Percentiles rank a stretch among this genome's conserved stretches.
These are phyloP conservation scores for Biscogniauxia sp. DNA, from an alignment of 2,329 filamentous ascomycete genomes.

Conservation along the genomic window DNA sequence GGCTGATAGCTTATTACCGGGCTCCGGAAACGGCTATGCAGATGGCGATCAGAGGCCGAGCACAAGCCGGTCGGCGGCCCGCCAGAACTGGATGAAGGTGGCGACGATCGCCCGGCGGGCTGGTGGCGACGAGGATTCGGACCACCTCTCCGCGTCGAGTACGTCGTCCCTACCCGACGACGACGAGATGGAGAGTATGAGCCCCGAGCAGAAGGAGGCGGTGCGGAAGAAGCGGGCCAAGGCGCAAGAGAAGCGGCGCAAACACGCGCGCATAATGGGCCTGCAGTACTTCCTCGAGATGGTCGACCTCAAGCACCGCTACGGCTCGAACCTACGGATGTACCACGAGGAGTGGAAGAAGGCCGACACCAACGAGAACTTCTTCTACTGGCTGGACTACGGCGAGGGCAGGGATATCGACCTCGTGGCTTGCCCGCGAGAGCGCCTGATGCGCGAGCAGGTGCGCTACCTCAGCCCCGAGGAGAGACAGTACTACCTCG, in stretches of 20 bases:
- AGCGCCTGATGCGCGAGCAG: conserved; percentile 71
- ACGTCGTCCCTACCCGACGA: conserved; percentile 31
- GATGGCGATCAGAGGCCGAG: conserved; percentile 15
- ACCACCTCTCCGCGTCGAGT: conserved; percentile 44
- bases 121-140: conserved; percentile 60
- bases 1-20: conserved; percentile 16
- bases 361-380: conserved; percentile 75
- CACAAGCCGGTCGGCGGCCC: conserved; percentile 43
- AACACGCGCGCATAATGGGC: conserved; percentile 76
- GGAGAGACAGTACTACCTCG: conserved; percentile 77
- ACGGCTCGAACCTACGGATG: conserved; percentile 75
- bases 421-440: conserved; percentile 68
- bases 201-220: conserved; percentile 38
- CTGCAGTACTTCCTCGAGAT: conserved; percentile 83
- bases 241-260: conserved; percentile 56
- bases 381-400: conserved; percentile 90
- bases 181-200: conserved; percentile 25
- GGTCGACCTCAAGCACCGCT: conserved; percentile 83
- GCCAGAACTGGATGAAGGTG: conserved; percentile 73
- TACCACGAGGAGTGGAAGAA: conserved; percentile 87
- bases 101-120: conserved; percentile 69
- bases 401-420: conserved; percentile 72
- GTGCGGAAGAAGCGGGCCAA: conserved; percentile 42
- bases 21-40: conserved; percentile 3
- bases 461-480: conserved; percentile 82